A percentile compares a stretch with the other conserved stretches of the same genome.
phyloP scores from a whole-genome alignment of 257 asterid genomes.

The Jasminum sambac region DNA sequence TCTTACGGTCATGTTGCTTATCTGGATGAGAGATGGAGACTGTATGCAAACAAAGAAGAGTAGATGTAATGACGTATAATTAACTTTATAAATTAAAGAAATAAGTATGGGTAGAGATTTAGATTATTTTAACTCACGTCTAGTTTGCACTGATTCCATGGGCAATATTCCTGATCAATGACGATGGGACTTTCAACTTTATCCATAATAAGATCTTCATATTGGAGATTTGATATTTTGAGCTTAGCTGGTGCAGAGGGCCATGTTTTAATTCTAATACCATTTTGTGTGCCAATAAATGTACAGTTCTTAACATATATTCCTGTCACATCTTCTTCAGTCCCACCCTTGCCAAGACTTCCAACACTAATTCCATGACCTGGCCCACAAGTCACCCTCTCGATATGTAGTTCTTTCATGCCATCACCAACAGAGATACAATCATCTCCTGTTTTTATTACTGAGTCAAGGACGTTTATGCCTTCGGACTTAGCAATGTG shows the following conservation, averaged over 20 bases:
- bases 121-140: constrained; percentile 18
- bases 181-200: constrained; percentile 40
- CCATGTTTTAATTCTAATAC: constrained; percentile 52
- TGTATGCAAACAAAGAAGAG: background rate
- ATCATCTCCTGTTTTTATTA: constrained; percentile 44
- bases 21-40: constrained; percentile 29
- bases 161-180: constrained; percentile 51
- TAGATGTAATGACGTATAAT: background rate
- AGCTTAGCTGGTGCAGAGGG: constrained; percentile 40
- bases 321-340: constrained; percentile 36
- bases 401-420: constrained; percentile 18
- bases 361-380: constrained; percentile 55
- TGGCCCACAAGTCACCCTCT: constrained; percentile 42
- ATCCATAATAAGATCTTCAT: constrained; percentile 32
- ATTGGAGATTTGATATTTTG: constrained; percentile 26
- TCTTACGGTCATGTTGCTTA: constrained; percentile 26
- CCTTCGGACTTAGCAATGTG: constrained; percentile 27
- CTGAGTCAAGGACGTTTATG: constrained; percentile 17
- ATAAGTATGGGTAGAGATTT: background rate
- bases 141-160: constrained; percentile 33
- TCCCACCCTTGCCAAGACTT: constrained; percentile 30
- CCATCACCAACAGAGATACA: constrained; percentile 51
- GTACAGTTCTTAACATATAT: constrained; percentile 35
- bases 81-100: background rate
- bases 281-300: constrained; percentile 31